Evolutionary conservation across 2,329 filamentous ascomycete genomes (phyloP).

Genomic region (Venturia aucupariae): DNA sequence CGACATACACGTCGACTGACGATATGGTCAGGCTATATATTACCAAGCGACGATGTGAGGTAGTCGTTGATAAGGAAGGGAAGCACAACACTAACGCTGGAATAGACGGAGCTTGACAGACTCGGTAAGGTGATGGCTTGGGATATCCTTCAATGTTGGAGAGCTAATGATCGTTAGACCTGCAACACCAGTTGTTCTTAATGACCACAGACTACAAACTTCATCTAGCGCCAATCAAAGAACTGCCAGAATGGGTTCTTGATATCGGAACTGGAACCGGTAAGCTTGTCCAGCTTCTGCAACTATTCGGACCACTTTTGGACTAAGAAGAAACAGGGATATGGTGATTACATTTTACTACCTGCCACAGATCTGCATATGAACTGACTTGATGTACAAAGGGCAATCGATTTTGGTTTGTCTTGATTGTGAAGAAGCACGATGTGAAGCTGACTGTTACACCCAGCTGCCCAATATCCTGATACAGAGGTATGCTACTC

Average conservation of each 20-base stretch:
- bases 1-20: background rate
- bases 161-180: constrained; percentile 15
- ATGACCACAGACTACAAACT: constrained; percentile 29
- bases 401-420: constrained; percentile 32
- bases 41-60: constrained; percentile 14
- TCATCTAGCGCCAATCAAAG: constrained; percentile 30
- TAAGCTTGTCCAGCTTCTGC: constrained; percentile 18
- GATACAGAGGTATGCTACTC: background rate
- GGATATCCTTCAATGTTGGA: background rate
- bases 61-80: too few species aligned
- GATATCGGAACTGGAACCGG: constrained; percentile 22
- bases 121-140: background rate
- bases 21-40: constrained; percentile 1
- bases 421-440: background rate
- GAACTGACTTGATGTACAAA: constrained; percentile 12
- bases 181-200: constrained; percentile 28
- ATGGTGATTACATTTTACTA: background rate
- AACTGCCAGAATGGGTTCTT: constrained; percentile 22
- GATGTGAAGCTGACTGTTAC: background rate
- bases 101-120: constrained; percentile 14
- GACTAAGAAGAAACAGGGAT: background rate
- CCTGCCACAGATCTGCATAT: background rate
- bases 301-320: background rate
- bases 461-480: background rate
- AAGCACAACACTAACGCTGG: background rate